Evolutionary conservation across 139 green algal species (phyloP), one percentile per base, ranked within the genome.

Genomic region (Desmodesmus armatus): DNA sequence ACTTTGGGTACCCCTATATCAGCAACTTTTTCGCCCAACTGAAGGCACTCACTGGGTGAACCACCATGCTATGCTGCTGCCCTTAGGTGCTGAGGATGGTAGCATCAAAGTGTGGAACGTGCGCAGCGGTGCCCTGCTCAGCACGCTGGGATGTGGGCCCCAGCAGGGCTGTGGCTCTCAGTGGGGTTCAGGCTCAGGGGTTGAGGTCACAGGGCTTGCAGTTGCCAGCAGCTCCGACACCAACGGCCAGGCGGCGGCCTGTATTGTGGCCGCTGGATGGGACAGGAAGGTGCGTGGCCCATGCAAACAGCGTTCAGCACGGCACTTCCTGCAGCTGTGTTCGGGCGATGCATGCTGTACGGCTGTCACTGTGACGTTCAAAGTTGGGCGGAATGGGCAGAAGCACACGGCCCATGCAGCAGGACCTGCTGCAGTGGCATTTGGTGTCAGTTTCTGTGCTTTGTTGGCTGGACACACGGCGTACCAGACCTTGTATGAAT

Each of bases 61-160:
- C n/a, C n/a, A n/a, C n/a, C n/a, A n/a, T n/a, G n/a, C n/a, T n/a
- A n/a, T n/a, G n/a, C n/a, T 35, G 29, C 17, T 72, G 9, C 29
- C 9, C 29, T 23, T 53, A 82, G 75, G 75, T 37, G 75, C 55
- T 51, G 75, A 82, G 75, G 75, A 70, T 71, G 75, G 75, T 21
- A 82, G 35, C 27, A 27, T 82, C 5, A 69, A 82, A 37, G 75
- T 82, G 37, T 82, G 75, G 75, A 82, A 82, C 75, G 55, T 69
- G 51, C 71, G 75, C 75, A 82, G 53, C 55, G 75, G 75, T 25
- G 55, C 53, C 27, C 75, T 82, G 53, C 75, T 82, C 35, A 70
- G 53, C 51, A 82, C 5, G 19, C 23, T 82, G 75, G 75, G 35
- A 23, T n/a, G n/a, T n/a, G n/a, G n/a, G n/a, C n/a, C n/a, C 25